These are phyloP conservation scores for Taphrina communis DNA, from an alignment of 1,139 yeast species.

Conservation along the genomic window DNA sequence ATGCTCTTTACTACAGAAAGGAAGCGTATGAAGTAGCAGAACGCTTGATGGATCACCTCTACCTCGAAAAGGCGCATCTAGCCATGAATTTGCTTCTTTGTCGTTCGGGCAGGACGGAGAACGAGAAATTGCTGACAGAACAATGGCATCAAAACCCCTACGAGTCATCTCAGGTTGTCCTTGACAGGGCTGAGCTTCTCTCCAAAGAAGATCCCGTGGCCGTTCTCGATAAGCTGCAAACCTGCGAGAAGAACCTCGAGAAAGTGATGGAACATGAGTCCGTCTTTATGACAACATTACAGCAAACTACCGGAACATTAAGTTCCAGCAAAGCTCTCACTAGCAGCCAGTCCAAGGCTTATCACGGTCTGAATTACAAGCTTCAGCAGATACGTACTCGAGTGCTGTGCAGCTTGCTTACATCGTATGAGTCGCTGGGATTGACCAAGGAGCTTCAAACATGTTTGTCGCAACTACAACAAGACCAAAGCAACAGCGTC, in stretches of 20 bases:
- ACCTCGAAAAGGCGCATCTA: neutral
- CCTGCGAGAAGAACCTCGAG: neutral
- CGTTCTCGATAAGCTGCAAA: neutral
- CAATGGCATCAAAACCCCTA: neutral
- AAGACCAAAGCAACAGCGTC: neutral
- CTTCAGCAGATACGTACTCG: neutral
- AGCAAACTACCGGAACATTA: neutral
- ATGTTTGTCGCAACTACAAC: neutral
- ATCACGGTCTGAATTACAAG: neutral
- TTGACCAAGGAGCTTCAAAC: no score
- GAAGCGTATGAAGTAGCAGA: conserved; percentile 4
- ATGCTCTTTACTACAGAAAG: neutral
- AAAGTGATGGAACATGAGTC: neutral
- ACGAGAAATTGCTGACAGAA: neutral
- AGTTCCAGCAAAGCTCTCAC: neutral
- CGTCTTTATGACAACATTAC: neutral
- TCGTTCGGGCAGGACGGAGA: neutral
- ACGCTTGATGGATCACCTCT: neutral
- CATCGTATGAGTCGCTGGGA: neutral
- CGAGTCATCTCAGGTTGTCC: neutral
- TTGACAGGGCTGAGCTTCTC: neutral
- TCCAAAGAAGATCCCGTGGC: neutral
- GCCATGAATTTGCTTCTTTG: neutral
- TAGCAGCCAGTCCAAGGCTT: neutral
- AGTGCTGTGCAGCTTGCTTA: neutral